Base-by-base conservation (phyloP, 179 eudicot species). In the Pouteria campechiana region DNA sequence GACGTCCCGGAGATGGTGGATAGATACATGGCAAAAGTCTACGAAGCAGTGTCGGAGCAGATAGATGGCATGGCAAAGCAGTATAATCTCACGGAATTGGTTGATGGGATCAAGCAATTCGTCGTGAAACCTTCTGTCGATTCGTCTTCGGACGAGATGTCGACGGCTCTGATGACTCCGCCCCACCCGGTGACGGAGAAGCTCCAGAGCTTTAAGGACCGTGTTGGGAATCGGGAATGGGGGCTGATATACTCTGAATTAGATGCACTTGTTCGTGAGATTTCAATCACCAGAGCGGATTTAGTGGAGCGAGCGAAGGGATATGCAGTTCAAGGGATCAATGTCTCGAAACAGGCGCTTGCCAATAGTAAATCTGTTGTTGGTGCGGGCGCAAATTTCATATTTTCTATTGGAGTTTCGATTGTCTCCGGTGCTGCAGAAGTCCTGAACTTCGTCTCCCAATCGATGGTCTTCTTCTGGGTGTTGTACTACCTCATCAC, bases 401-500 rank as follows among this genome's bases (percentile, higher is more conserved):
- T 88, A 67, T 57, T 80, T 25, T 63, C 64, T 9, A 59, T 88
- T 25, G 62, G 65, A 10, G 55, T 58, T 14, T 83, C 84, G 5
- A 77, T 88, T 14, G 53, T 88, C 31, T 84, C 83, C 5, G 97
- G 97, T 14, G 97, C 94, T 1, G 94, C 84, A 12, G 94, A 68
- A 7, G 35, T 83, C 27, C 35, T 88, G 42, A 79, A 83, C 55
- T 83, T 88, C 24, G 40, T 88, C 23, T 88, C 94, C 1, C 94
- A 83, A 15, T 61, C 76, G 0, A 80, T 79, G 84, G 83, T 83
- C n/a, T 88, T 88, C 69, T 69, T 83, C 30, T 88, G 87, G 94
- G 97, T 88, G 59, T 63, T 83, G 58, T 88, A 88, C 67, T 83
- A 78, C 63, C 76, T 88, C 11, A 83, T 88, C 46, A 88, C 97